phyloP scores from a whole-genome alignment of 2,329 filamentous ascomycete species.

The Stagonosporopsis chrysanthemi region DNA sequence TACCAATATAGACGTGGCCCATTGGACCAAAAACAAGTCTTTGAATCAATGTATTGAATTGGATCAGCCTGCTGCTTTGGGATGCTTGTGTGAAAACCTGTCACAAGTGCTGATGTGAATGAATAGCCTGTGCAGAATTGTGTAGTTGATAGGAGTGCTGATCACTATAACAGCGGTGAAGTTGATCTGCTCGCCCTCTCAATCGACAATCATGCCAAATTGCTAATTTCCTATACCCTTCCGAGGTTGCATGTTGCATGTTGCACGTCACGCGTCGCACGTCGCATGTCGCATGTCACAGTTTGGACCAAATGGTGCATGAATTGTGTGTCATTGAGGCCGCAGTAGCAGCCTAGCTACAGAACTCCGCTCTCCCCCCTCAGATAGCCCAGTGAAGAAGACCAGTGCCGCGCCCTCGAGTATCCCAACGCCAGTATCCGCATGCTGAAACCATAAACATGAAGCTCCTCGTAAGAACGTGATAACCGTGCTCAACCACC shows the following conservation, averaged over 20 bases:
- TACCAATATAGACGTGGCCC: conserved; percentile 37
- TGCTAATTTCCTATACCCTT: neutral
- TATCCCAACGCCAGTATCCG: conserved; percentile 41
- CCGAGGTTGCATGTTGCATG: neutral
- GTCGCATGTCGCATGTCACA: neutral
- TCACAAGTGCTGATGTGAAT: neutral
- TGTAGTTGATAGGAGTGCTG: neutral
- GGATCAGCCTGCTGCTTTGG: neutral
- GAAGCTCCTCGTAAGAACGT: conserved; percentile 25
- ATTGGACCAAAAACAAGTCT: conserved; percentile 43
- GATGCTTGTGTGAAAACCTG: neutral
- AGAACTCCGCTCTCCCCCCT: conserved; percentile 14
- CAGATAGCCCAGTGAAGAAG: conserved; percentile 4
- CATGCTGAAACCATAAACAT: conserved; percentile 36
- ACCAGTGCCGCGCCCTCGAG: conserved; percentile 15
- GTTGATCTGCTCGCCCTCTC: neutral
- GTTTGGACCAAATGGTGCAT: neutral
- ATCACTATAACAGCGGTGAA: neutral
- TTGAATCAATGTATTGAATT: neutral
- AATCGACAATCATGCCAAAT: neutral
- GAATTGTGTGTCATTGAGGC: conserved; percentile 19
- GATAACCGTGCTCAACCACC: neutral
- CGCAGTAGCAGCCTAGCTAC: conserved; percentile 21
- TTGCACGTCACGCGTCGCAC: neutral
- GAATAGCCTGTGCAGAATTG: neutral